Evolutionary conservation across 495 filamentous ascomycete species (phyloP).

Genomic region (Hypoxylon lienhwacheense): DNA sequence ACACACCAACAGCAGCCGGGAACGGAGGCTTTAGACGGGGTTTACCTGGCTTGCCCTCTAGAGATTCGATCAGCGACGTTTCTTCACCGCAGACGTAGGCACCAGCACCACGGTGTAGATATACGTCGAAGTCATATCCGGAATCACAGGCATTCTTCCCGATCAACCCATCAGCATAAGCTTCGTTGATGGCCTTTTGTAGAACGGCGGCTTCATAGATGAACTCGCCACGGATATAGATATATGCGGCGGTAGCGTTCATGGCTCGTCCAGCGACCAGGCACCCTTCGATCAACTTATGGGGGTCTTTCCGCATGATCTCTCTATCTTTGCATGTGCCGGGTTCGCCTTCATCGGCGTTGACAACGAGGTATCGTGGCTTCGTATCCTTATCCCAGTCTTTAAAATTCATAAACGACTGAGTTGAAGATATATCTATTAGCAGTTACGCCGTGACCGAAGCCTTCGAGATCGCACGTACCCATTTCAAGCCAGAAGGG

Average conservation of each 20-base stretch:
- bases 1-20: slow-evolving; percentile 94
- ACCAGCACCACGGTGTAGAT: slow-evolving; percentile 93
- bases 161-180: slow-evolving; percentile 88
- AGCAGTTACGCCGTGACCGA: slow-evolving; percentile 16
- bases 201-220: slow-evolving; percentile 94
- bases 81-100: slow-evolving; percentile 98
- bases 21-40: slow-evolving; percentile 98
- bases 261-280: slow-evolving; percentile 94
- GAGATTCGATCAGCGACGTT: slow-evolving; percentile 94
- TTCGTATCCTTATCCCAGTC: slow-evolving; percentile 98
- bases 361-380: slow-evolving; percentile 95
- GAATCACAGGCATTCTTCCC: slow-evolving; percentile 97
- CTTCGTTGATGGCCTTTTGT: slow-evolving; percentile 94
- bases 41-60: slow-evolving; percentile 98
- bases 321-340: slow-evolving; percentile 99
- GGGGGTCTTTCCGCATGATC: slow-evolving; percentile 99
- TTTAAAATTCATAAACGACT: slow-evolving; percentile 99
- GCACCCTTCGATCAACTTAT: slow-evolving; percentile 97
- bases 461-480: slow-evolving; percentile 47
- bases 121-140: slow-evolving; percentile 98
- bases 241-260: slow-evolving; percentile 98
- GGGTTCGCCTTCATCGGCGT: slow-evolving; percentile 97
- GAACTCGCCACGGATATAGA: slow-evolving; percentile 99
- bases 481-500: slow-evolving; percentile 98
- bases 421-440: slow-evolving; percentile 21